phyloP scores from a whole-genome alignment of 1,284 basidiomycete genomes.

The Tilletia walkeri region DNA sequence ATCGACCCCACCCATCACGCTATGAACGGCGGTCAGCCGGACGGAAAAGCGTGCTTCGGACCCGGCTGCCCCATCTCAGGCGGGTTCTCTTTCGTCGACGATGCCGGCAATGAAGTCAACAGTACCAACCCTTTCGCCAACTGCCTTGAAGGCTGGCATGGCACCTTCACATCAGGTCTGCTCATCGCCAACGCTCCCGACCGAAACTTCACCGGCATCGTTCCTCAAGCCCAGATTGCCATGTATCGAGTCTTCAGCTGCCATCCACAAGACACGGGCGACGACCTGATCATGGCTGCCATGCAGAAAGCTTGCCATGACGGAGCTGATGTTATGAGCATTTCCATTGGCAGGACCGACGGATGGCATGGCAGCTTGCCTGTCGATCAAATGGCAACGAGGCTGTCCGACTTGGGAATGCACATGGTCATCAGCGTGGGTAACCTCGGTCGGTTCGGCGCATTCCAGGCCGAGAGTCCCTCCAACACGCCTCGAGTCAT shows the following conservation, averaged over 20 bases:
- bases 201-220: conserved; percentile 41
- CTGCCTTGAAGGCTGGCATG: conserved; percentile 21
- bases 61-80: conserved; percentile 30
- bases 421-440: conserved; percentile 52
- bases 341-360: conserved; percentile 63
- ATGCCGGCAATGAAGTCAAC: neutral
- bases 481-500: conserved; percentile 55
- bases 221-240: conserved; percentile 39
- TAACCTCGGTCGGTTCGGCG: conserved; percentile 56
- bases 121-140: neutral
- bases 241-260: conserved; percentile 58
- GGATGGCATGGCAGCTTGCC: conserved; percentile 31
- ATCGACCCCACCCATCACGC: neutral
- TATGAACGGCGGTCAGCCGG: conserved; percentile 59
- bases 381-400: conserved; percentile 25
- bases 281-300: conserved; percentile 57
- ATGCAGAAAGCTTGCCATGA: conserved; percentile 43
- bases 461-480: conserved; percentile 57
- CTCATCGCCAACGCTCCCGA: conserved; percentile 63
- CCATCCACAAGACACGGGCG: conserved; percentile 37
- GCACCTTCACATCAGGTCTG: conserved; percentile 68
- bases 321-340: conserved; percentile 63
- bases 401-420: conserved; percentile 31
- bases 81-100: conserved; percentile 23
- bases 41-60: conserved; percentile 36